Conservation (phyloP, 2,329 filamentous ascomycete genomes). For the Emericellopsis cladophorae region DNA sequence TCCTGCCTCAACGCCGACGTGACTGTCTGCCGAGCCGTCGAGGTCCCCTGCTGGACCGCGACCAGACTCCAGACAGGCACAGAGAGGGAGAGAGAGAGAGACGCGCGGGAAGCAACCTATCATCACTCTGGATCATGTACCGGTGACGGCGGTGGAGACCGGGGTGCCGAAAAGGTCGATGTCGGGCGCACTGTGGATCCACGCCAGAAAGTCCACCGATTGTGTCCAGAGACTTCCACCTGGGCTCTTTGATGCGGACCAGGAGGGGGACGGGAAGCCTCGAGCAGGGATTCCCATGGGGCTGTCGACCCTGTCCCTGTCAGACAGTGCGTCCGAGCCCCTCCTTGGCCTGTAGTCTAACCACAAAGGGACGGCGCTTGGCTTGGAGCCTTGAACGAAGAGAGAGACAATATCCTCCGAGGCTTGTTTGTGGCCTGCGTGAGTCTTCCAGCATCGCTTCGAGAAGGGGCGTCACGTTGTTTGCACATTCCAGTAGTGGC, state of each 20-base stretch:
- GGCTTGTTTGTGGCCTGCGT: constrained; percentile 10
- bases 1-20: neutral
- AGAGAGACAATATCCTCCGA: constrained; percentile 28
- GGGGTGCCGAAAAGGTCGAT: constrained; percentile 6
- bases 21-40: constrained; percentile 3
- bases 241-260: constrained; percentile 4
- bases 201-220: constrained; percentile 1
- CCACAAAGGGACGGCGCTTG: constrained; percentile 1
- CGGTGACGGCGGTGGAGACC: constrained; percentile 6
- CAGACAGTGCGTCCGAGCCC: neutral
- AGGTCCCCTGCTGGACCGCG: constrained; percentile 1
- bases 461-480: neutral
- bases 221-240: constrained; percentile 1
- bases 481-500: neutral
- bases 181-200: constrained; percentile 4
- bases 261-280: constrained; percentile 2
- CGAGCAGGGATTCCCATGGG: constrained; percentile 1
- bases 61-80: neutral
- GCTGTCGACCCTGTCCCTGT: neutral
- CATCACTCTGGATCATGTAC: constrained; percentile 1
- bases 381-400: constrained; percentile 11
- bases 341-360: neutral
- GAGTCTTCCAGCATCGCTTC: neutral
- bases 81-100: too few species aligned
- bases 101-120: neutral